phyloP scores from a whole-genome alignment of 2,329 filamentous ascomycete species.

The Teratosphaeriaceae sp. region DNA sequence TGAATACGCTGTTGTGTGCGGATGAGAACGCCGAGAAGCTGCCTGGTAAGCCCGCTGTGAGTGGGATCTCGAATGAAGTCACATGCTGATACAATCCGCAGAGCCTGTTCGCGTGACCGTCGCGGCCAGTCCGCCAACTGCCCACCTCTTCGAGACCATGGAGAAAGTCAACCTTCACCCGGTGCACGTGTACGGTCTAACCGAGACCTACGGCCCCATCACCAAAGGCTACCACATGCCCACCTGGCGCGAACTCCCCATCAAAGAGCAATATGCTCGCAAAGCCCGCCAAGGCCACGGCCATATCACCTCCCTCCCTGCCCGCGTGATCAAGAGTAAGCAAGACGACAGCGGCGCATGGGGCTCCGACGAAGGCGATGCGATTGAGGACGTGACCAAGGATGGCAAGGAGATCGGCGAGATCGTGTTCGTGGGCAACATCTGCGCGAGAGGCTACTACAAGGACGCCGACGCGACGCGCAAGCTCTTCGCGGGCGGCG shows the following conservation, averaged over 20 bases:
- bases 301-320: slow-evolving; percentile 74
- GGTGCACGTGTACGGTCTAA: slow-evolving; percentile 85
- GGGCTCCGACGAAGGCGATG: slow-evolving; percentile 41
- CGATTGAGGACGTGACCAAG: slow-evolving; percentile 59
- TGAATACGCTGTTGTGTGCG: slow-evolving; percentile 87
- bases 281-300: slow-evolving; percentile 96
- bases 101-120: slow-evolving; percentile 79
- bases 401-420: slow-evolving; percentile 74
- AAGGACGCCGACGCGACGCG: slow-evolving; percentile 80
- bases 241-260: slow-evolving; percentile 67
- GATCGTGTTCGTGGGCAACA: slow-evolving; percentile 84
- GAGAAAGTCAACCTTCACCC: slow-evolving; percentile 76
- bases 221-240: slow-evolving; percentile 90
- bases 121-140: slow-evolving; percentile 82
- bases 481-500: slow-evolving; percentile 82
- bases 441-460: slow-evolving; percentile 86
- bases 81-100: slow-evolving; percentile 37
- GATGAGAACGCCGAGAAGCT: slow-evolving; percentile 67
- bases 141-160: slow-evolving; percentile 92
- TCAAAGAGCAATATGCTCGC: slow-evolving; percentile 71
- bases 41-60: slow-evolving; percentile 28
- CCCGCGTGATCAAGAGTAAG: slow-evolving; percentile 74
- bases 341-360: slow-evolving; percentile 41
- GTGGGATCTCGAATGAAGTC: neutral
- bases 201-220: slow-evolving; percentile 89